Evolutionary conservation across 2,329 filamentous ascomycete species (phyloP), one percentile per base, ranked within the genome.

Genomic region (Aspergillus tubingensis): DNA sequence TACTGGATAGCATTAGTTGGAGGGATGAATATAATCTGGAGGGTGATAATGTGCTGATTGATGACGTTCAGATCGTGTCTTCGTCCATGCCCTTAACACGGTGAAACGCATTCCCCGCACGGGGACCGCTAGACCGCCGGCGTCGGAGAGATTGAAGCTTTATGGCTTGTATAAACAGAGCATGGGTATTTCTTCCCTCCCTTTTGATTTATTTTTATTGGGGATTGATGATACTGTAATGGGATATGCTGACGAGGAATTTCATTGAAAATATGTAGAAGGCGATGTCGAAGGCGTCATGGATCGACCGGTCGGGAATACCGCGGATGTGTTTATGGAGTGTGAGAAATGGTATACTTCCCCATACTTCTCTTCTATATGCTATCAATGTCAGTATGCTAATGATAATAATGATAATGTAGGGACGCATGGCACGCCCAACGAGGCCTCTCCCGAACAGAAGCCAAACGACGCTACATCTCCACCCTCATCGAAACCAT

Each of bases 151-250:
- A 60, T 83, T 99, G 68, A 90, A 91, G 60, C 89, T 99, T 63
- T 99, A 99, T 88, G 95, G 95, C 65, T 85, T 99, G 67, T 99
- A 99, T 82, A 99, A 99, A 76, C 95, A 99, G 79, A 92, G 92
- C 64, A 98, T 98, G 95, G 85, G 83, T 85, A 77, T 64, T 44
- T 15, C 6, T n/a, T n/a, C 6, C 25, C 6, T 3, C 47, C 6
- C 4, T 47, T 6, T 39, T n/a, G 38, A n/a, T 48, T 23, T 10
- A 0, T 10, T 0, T 15, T 1, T 3, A 30, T 4, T 30, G 27
- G 27, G 27, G 27, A 36, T 36, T 5, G 11, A 36, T 36, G 44
- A 32, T 47, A 39, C 23, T 23, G 30, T 21, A 11, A 17, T 47
- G 10, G 7, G 23, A 15, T 13, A 32, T 32, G 38, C 54, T 57